Evolutionary conservation across 805 yeast genomes (phyloP), one percentile per base, ranked within the genome.

Genomic region (Candida insectalens): DNA sequence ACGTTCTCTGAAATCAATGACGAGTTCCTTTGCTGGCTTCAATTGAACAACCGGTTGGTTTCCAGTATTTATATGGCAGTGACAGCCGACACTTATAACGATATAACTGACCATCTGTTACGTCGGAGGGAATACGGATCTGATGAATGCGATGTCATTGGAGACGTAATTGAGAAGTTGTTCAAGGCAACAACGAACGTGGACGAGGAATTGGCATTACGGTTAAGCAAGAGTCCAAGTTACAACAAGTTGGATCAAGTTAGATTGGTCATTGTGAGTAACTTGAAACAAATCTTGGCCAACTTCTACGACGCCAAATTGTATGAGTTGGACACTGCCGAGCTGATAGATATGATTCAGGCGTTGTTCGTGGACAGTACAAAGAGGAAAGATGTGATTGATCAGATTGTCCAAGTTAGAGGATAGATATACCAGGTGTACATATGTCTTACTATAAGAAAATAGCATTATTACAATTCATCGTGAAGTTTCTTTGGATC

Each of bases 271-370:
- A 33, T 60, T 29, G 39, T 42, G 3, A 42, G 44, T 7, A 70
- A 63, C 40, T 55, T 72, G 43, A 62, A 55, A 26, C 65, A 60
- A 27, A 72, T 71, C 29, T 57, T 71, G 54, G 68, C 60, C 13
- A 44, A 57, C 32, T 72, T 72, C 42, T 69, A 68, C 49, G 67
- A 68, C 41, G 77, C 76, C 4, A 69, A 63, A 25, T 60, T 68
- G 30, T 71, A 57, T 40, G 74, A 69, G 36, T 53, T 69, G 27
- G 57, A 59, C 17, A 70, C 77, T 1, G 51, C 54, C 9, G 79
- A 72, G 42, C 46, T 72, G 36, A 52, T 63, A 6, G 35, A 45
- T 8, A 45, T 71, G 35, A 52, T 72, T 4, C 45, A 60, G 36
- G 57, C 65, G 27, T 54, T 69, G 32, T 72, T 71, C 43, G 51